Base-by-base conservation (phyloP, 345 rosid genomes). In the Salix caprea region DNA sequence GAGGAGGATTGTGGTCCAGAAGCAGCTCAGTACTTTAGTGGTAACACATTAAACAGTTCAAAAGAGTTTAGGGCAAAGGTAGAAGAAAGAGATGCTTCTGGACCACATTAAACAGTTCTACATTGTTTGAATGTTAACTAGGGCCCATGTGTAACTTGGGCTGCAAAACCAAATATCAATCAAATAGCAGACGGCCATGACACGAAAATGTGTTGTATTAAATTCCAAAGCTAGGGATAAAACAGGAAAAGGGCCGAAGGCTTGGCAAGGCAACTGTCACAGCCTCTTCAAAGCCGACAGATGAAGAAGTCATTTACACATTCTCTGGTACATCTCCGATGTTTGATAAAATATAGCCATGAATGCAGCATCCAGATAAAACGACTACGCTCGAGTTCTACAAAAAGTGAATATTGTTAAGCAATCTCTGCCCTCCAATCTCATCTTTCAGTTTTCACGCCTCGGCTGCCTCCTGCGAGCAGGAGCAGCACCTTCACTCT, bases 1-100 rank as follows among this genome's bases (percentile, higher is more conserved):
- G 93, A 89, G 69, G 97, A 92, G 18, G 98, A 96, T 80, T 94
- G 81, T 62, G 98, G 99, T 67, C 82, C 82, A 54, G 98, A 94
- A 71, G 96, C 98, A 8, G 99, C 97, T 37, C 88, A 88, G 74
- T 96, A 79, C 82, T 82, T 96, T 75, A 92, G 94, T 75, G 89
- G 72, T 54, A 80, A 73, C 71, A 89, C 96, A 3, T 73, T 94
- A 52, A 87, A 76, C 69, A 91, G 90, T 70, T 84, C 88, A 21
- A 87, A 88, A 72, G 96, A 92, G 85, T 92, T 96, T 71, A 88
- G 71, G 74, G 98, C 97, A 48, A 83, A 85, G 72, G 79, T 94
- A 28, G 98, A 92, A 86, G 99, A 96, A 61, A 88, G 88, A 81
- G 99, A 96, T 82, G 70, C 89, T 44, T 90, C 97, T 23, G n/a